Evolutionary conservation across 1,139 yeast species (phyloP).

Genomic region (Suhomyces coccinellae): DNA sequence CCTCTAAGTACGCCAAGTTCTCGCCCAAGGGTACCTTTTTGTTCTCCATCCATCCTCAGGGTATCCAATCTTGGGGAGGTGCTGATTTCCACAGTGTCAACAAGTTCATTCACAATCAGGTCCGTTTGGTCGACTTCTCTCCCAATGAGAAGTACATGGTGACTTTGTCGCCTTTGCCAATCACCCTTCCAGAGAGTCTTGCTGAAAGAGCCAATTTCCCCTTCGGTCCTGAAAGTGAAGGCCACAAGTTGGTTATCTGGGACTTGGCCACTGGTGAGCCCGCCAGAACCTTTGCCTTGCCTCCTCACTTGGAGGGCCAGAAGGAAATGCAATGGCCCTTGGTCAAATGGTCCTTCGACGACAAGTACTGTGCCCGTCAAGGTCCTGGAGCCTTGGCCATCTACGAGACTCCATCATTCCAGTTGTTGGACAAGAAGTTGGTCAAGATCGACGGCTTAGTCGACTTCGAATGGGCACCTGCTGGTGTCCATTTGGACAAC

Average conservation of each 20-base stretch:
- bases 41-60: constrained; percentile 89
- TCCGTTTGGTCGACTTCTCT: constrained; percentile 85
- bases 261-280: constrained; percentile 82
- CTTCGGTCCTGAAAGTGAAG: constrained; percentile 84
- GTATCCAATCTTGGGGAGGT: constrained; percentile 97
- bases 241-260: constrained; percentile 95
- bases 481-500: constrained; percentile 68
- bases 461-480: constrained; percentile 96
- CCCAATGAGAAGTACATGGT: constrained; percentile 90
- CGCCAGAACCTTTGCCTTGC: constrained; percentile 86
- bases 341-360: constrained; percentile 94
- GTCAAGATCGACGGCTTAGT: constrained; percentile 81
- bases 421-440: constrained; percentile 79
- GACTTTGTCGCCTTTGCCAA: constrained; percentile 86
- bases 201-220: constrained; percentile 69
- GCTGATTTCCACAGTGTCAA: constrained; percentile 69
- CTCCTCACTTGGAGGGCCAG: constrained; percentile 70
- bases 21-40: constrained; percentile 93
- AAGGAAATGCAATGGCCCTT: constrained; percentile 94
- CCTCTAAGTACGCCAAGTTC: constrained; percentile 83
- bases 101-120: constrained; percentile 87
- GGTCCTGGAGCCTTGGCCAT: constrained; percentile 92
- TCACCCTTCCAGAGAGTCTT: constrained; percentile 67
- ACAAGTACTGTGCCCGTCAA: constrained; percentile 91
- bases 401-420: constrained; percentile 71